Evolutionary conservation across 2,329 filamentous ascomycete species (phyloP).

Genomic region (Colletotrichum coccodes): DNA sequence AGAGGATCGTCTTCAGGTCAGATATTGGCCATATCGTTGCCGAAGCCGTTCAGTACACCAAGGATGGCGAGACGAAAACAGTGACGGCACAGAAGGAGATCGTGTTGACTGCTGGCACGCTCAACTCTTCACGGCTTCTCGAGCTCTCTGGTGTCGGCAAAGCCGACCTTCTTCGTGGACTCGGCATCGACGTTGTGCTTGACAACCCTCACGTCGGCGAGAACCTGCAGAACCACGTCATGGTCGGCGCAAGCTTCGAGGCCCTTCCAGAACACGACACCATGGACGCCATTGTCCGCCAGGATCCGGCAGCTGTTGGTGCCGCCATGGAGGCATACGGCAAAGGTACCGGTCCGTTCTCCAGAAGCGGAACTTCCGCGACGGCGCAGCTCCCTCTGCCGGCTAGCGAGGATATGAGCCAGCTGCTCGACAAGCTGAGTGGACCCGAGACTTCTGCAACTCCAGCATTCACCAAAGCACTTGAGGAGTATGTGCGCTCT

Average conservation of each 20-base stretch:
- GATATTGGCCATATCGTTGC: slow-evolving; percentile 29
- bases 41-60: slow-evolving; percentile 35
- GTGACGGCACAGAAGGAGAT: slow-evolving; percentile 49
- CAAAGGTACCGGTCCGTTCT: slow-evolving; percentile 35
- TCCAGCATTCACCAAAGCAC: slow-evolving; percentile 15
- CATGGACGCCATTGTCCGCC: slow-evolving; percentile 35
- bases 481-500: slow-evolving; percentile 29
- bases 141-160: slow-evolving; percentile 54
- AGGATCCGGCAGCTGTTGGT: slow-evolving; percentile 32
- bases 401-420: slow-evolving; percentile 44
- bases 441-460: slow-evolving; percentile 18
- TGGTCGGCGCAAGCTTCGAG: slow-evolving; percentile 37
- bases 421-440: slow-evolving; percentile 19
- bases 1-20: slow-evolving; percentile 38
- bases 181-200: slow-evolving; percentile 42
- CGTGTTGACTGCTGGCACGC: slow-evolving; percentile 52
- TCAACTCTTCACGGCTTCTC: slow-evolving; percentile 54
- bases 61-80: slow-evolving; percentile 28
- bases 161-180: slow-evolving; percentile 42
- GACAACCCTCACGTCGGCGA: slow-evolving; percentile 50
- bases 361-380: slow-evolving; percentile 33
- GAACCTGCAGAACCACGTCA: slow-evolving; percentile 48
- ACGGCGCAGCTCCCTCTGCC: slow-evolving; percentile 38
- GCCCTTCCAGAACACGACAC: slow-evolving; percentile 36
- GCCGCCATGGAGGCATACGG: slow-evolving; percentile 37